Evolutionary conservation across 2,329 filamentous ascomycete species (phyloP).

Genomic region (Arthroderma sp.): DNA sequence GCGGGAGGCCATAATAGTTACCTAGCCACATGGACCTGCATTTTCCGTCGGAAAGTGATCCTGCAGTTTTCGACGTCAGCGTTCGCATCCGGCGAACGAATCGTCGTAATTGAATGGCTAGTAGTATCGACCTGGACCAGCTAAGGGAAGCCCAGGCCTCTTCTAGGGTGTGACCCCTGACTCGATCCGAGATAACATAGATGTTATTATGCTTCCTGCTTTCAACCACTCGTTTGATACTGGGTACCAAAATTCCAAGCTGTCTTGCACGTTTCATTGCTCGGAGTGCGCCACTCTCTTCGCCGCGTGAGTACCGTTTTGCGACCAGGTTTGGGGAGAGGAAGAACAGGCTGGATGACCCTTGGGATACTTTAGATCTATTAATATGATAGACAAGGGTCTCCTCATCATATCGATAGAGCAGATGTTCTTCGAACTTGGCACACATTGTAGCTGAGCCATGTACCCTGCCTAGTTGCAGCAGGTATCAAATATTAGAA

Average conservation of each 20-base stretch:
- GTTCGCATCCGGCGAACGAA: conserved; percentile 15
- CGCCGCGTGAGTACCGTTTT: conserved; percentile 6
- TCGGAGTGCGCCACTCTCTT: conserved; percentile 14
- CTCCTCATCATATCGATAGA: conserved; percentile 7
- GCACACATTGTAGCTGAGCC: neutral
- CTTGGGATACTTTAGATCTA: neutral
- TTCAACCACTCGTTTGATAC: conserved; percentile 13
- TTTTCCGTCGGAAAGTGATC: conserved; percentile 13
- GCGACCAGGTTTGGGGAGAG: conserved; percentile 10
- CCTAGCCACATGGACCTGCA: conserved; percentile 18
- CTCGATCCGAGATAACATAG: conserved; percentile 17
- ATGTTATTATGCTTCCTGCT: conserved; percentile 1
- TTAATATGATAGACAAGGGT: conserved; percentile 7
- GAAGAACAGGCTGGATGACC: conserved; percentile 2
- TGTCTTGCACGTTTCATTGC: conserved; percentile 15
- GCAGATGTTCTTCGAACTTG: conserved; percentile 6
- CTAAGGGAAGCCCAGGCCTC: conserved; percentile 15
- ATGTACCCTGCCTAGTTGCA: neutral
- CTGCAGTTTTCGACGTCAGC: conserved; percentile 16
- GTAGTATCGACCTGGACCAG: conserved; percentile 15
- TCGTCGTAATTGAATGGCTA: conserved; percentile 17
- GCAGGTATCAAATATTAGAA: neutral
- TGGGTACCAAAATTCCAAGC: conserved; percentile 16
- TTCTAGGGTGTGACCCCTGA: conserved; percentile 16
- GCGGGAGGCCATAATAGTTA: conserved; percentile 16